Conservation (phyloP, 495 filamentous ascomycete species). For the Xylaria bambusicola region DNA sequence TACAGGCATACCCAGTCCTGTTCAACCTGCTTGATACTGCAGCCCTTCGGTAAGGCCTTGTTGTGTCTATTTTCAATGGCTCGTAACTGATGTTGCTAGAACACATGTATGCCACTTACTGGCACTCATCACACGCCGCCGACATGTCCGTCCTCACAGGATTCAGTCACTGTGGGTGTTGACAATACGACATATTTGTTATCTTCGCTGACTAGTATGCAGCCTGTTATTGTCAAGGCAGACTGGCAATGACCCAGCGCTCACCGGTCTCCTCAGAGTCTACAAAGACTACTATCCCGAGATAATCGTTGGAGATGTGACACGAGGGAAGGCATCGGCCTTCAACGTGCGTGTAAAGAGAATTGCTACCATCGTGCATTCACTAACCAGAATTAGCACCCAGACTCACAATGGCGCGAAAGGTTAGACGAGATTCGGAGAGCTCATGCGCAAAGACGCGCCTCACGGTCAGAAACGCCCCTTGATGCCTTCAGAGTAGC, state of each 20-base stretch:
- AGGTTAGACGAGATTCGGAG: conserved; percentile 68
- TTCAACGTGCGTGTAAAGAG: conserved; percentile 51
- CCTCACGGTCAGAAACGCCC: conserved; percentile 32
- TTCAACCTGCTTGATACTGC: conserved; percentile 87
- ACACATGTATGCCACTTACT: conserved; percentile 78
- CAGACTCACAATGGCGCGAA: conserved; percentile 74
- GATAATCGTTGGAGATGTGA: conserved; percentile 72
- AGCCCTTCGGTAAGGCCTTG: conserved; percentile 57
- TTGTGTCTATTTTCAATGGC: background rate
- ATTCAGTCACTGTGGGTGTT: conserved; percentile 76
- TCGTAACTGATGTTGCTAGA: conserved; percentile 32
- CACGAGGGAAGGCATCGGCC: conserved; percentile 53
- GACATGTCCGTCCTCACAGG: conserved; percentile 81
- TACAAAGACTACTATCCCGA: conserved; percentile 92
- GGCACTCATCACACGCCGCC: conserved; percentile 78
- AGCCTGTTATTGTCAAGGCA: conserved; percentile 63
- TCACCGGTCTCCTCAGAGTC: conserved; percentile 75
- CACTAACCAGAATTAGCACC: conserved; percentile 52
- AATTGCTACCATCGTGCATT: background rate
- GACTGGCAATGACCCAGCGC: conserved; percentile 69
- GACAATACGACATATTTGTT: background rate
- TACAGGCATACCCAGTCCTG: conserved; percentile 72
- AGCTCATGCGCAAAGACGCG: conserved; percentile 50
- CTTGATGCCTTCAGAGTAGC: conserved; percentile 56
- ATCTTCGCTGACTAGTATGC: conserved; percentile 24